Evolutionary conservation across 108 stramenopile genomes (phyloP), one percentile per base, ranked within the genome.

Genomic region (Pseudonitzschia pungens): DNA sequence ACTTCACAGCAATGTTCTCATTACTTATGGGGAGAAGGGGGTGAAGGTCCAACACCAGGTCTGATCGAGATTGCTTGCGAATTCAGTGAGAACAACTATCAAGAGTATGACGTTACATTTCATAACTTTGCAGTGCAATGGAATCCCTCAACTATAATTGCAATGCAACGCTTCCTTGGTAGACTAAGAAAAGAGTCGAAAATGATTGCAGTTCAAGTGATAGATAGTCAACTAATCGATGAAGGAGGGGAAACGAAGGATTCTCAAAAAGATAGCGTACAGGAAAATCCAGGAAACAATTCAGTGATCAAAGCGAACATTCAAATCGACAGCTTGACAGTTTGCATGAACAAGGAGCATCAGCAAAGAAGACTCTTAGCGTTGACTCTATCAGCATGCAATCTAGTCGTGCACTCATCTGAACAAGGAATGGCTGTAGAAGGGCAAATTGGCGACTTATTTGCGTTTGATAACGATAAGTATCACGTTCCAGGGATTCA

Each of bases 121-220:
- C 45, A 59, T 10, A 68, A 55, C 14, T 65, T 73, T 45, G 64
- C 68, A 42, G 60, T 88, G 16, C 89, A 93, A 66, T 93, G 89
- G 86, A 93, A 93, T 77, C 92, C 92, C 12, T 87, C 86, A 44
- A 87, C 88, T 14, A 74, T 87, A 1, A 89, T 93, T 55, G 89
- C 89, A 11, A 60, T 90, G 22, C 89, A 93, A 63, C 76, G 89
- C 22, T 89, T 93, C 55, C 55, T 89, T 5, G 89, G 88, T 20
- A 66, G 92, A 33, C 66, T 93, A 31, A 70, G 65, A 63, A 89
- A 92, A 74, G 75, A 78, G 20, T 65, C 83, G 22, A 75, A 77
- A 54, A 28, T 68, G 1, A 76, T 64, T 28, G 41, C 54, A 7
- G 58, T 21, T 14, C 72, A 79, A 70, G 56, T 75, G 29, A 62